Evolutionary conservation across 305 asterid genomes (phyloP), one percentile per base, ranked within the genome.

Genomic region (Fraxinus velutina): DNA sequence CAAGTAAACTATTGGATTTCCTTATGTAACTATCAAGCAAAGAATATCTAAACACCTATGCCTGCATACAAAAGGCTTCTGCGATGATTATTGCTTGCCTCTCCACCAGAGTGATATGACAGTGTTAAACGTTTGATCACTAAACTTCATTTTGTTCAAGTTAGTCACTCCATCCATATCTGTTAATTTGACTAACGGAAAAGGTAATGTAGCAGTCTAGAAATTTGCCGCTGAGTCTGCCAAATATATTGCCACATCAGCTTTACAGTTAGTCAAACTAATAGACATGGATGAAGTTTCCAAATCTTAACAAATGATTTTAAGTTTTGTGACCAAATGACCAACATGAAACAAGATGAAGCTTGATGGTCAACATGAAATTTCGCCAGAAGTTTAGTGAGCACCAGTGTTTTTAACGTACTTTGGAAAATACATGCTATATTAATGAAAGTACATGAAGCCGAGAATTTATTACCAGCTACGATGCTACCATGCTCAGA

Each of bases 381-480:
- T 15, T 52, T 52, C 6, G 8, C 64, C 5, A 52, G 22, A 52
- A 52, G 64, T 15, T 52, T 1, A n/a, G 64, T 17, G 64, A 52
- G 22, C 24, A 52, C 22, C 64, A n/a, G 9, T 4, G 4, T 52
- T 52, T 5, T 52, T 52, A 52, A 17, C 64, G 2, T 5, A 52
- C 64, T 52, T 52, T 5, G 64, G 57, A 80, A 50, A 44, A 44
- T 12, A 77, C 17, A 80, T 79, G 6, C 24, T 52, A 30, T 19
- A 73, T 36, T 42, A 73, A 60, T 68, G 73, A 72, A 42, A 80
- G 22, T 47, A 22, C 33, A 47, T 15, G 13, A 66, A 44, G 47
- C 44, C 71, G 15, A 33, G 36, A 39, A 80, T 50, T 50, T 77
- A 80, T 84, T 88, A 92, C 95, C 97, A 86, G 84, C 84, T 79